phyloP scores from a whole-genome alignment of 2,329 filamentous ascomycete genomes.

The Geosmithia putterillii region DNA sequence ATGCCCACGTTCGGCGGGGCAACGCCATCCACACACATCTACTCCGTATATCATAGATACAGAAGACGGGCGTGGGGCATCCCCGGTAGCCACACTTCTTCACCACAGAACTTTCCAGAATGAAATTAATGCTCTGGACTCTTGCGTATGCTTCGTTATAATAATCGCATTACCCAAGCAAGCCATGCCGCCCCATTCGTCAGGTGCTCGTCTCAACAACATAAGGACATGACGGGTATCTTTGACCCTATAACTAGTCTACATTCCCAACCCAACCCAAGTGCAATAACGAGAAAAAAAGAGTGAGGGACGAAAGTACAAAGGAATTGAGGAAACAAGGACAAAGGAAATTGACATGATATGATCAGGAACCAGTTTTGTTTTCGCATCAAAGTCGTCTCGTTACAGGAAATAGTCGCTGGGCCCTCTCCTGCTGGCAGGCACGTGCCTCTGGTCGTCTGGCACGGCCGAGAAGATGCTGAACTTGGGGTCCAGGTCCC shows the following conservation, averaged over 20 bases:
- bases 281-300: not conserved
- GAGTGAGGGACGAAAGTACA: too few relatives aligned
- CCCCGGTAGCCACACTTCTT: too few relatives aligned
- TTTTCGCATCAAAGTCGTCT: not conserved
- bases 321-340: too few relatives aligned
- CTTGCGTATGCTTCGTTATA: not conserved
- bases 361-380: not conserved
- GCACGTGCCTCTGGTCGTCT: conserved; percentile 70
- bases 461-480: conserved; percentile 87
- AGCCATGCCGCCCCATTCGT: not conserved
- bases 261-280: conserved; percentile 17
- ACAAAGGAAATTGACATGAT: conserved; percentile 1
- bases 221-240: conserved; percentile 22
- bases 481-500: conserved; percentile 80
- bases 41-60: too few relatives aligned
- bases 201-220: conserved; percentile 12
- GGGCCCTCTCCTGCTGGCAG: conserved; percentile 54
- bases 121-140: not conserved
- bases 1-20: not conserved
- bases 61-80: too few relatives aligned
- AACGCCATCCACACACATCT: not conserved
- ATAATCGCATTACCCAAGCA: conserved; percentile 1
- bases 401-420: conserved; percentile 57
- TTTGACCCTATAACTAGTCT: conserved; percentile 24
- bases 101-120: not conserved